Conservation (phyloP, 352 stramenopile species). For the Phytophthora constricta region DNA sequence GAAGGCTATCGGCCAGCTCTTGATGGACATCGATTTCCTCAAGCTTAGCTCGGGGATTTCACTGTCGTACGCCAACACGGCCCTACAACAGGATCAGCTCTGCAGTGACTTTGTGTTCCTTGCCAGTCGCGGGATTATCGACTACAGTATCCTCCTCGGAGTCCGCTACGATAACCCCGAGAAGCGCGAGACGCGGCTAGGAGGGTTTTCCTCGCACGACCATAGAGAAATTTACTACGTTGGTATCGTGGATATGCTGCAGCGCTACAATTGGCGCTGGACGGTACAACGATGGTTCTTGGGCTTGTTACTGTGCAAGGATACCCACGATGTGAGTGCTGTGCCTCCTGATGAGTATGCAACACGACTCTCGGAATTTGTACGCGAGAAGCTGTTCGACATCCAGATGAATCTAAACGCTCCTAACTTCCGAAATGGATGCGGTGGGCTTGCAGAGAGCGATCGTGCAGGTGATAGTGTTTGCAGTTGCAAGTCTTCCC, state of each 20-base stretch:
- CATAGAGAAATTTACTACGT: constrained; percentile 76
- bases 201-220: constrained; percentile 59
- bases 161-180: constrained; percentile 55
- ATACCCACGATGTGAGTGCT: constrained; percentile 82
- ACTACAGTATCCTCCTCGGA: constrained; percentile 85
- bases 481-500: constrained; percentile 30
- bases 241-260: constrained; percentile 84
- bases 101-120: constrained; percentile 87
- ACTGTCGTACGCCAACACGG: constrained; percentile 51
- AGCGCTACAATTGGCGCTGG: constrained; percentile 89
- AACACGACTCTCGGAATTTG: constrained; percentile 73
- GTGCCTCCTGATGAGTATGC: constrained; percentile 77
- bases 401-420: constrained; percentile 40
- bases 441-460: constrained; percentile 3
- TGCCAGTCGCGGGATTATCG: constrained; percentile 82
- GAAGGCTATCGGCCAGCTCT: constrained; percentile 67
- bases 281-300: constrained; percentile 82
- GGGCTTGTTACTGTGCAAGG: constrained; percentile 76
- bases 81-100: constrained; percentile 64
- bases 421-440: constrained; percentile 27
- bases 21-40: constrained; percentile 90
- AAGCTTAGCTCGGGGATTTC: constrained; percentile 72
- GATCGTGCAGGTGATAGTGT: constrained; percentile 16
- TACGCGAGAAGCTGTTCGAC: constrained; percentile 74
- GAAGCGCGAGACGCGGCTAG: constrained; percentile 34